These are phyloP conservation scores for Xylaria sp. DNA, from an alignment of 2,329 filamentous ascomycete species.

Conservation along the genomic window DNA sequence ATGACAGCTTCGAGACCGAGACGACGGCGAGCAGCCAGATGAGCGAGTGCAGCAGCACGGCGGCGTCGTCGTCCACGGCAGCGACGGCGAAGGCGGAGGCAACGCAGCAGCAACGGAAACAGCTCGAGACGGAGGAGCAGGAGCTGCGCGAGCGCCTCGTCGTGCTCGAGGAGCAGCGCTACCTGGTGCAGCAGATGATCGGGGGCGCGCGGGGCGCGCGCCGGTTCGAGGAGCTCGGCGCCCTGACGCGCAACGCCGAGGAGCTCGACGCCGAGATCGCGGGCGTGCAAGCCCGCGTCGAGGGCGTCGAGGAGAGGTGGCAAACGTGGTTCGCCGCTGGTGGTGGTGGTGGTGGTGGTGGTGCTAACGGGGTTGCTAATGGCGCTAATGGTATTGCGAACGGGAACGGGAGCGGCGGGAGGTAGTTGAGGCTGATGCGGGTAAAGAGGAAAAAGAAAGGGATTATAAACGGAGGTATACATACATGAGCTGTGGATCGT, in stretches of 20 bases:
- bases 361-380: no score
- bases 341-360: no score
- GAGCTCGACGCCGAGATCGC: constrained; percentile 81
- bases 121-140: constrained; percentile 84
- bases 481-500: no score
- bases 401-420: no score
- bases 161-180: constrained; percentile 87
- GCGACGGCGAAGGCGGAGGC: no score
- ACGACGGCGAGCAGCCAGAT: constrained; percentile 53
- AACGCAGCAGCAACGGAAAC: no score
- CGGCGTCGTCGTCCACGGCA: constrained; percentile 54
- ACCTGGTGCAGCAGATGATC: constrained; percentile 87
- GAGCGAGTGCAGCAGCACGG: constrained; percentile 57
- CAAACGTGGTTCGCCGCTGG: constrained; percentile 52
- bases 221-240: constrained; percentile 84
- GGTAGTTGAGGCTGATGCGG: no score
- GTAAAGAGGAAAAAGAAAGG: no score
- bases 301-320: constrained; percentile 64
- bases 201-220: constrained; percentile 73
- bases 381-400: no score
- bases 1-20: constrained; percentile 48
- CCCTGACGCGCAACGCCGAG: constrained; percentile 77
- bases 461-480: no score
- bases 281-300: constrained; percentile 64
- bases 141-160: constrained; percentile 77